These are phyloP conservation scores for Eimeria sp. DNA, from an alignment of 169 alveolate genomes.

Conservation along the genomic window DNA sequence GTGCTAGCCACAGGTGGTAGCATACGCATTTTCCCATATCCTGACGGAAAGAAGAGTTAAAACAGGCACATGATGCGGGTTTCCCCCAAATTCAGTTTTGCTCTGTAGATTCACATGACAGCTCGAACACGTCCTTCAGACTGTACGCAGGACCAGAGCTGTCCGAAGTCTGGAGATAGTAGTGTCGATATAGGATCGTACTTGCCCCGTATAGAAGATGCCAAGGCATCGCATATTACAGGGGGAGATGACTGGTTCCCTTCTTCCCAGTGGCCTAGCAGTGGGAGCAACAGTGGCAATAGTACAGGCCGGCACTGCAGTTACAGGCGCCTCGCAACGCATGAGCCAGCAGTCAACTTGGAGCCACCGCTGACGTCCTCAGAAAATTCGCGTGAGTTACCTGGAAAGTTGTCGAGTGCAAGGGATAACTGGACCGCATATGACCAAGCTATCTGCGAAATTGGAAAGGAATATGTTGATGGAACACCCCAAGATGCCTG, in stretches of 20 bases:
- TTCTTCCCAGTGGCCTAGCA: slow-evolving; percentile 21
- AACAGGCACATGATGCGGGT: background rate
- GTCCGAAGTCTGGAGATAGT: background rate
- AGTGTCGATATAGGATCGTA: background rate
- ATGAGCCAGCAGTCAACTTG: background rate
- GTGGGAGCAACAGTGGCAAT: background rate
- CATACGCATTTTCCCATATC: background rate
- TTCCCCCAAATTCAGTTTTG: background rate
- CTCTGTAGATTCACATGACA: slow-evolving; percentile 12
- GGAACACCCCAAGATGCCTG: background rate
- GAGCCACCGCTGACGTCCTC: background rate
- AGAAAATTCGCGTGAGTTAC: background rate
- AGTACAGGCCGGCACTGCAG: background rate
- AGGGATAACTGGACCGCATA: background rate
- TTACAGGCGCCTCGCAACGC: background rate
- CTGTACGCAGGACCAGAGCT: background rate
- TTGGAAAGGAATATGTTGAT: background rate
- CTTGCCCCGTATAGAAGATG: background rate
- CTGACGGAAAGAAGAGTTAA: background rate
- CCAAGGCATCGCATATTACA: background rate
- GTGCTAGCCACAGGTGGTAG: background rate
- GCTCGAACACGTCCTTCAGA: background rate
- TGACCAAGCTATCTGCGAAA: background rate
- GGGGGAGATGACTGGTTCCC: slow-evolving; percentile 33
- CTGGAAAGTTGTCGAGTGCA: background rate